Conservation (phyloP, 176 grass and related monocot genomes). For the Oryza meridionalis region DNA sequence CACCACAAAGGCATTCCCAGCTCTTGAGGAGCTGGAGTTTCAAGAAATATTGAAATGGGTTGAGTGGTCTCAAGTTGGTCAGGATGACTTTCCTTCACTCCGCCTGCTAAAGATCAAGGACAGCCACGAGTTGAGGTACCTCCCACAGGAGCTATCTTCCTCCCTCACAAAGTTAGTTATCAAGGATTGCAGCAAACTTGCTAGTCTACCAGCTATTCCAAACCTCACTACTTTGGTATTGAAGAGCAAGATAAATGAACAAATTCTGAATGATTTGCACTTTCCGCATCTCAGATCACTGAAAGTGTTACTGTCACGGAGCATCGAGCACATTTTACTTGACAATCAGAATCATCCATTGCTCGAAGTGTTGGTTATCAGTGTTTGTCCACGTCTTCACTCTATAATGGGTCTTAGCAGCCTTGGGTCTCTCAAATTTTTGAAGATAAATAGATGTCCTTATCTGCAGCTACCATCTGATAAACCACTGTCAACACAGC, state of each 20-base stretch:
- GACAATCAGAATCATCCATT: background rate
- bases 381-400: background rate
- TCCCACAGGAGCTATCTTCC: slow-evolving; percentile 24
- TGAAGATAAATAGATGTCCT: slow-evolving; percentile 1
- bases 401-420: background rate
- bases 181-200: slow-evolving; percentile 35
- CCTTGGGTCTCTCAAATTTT: slow-evolving; percentile 2
- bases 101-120: slow-evolving; percentile 14
- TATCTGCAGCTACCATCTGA: background rate
- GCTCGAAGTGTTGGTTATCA: background rate
- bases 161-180: slow-evolving; percentile 43
- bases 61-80: slow-evolving; percentile 36
- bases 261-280: slow-evolving; percentile 7
- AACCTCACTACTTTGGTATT: slow-evolving; percentile 32
- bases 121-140: slow-evolving; percentile 17
- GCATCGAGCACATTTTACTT: background rate
- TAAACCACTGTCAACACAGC: background rate
- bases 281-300: slow-evolving; percentile 23
- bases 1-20: slow-evolving; percentile 33
- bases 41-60: slow-evolving; percentile 35
- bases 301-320: slow-evolving; percentile 13
- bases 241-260: slow-evolving; percentile 24
- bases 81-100: slow-evolving; percentile 39
- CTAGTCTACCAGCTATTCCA: slow-evolving; percentile 24
- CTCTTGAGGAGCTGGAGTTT: slow-evolving; percentile 37